A percentile compares a stretch with the other conserved stretches of the same genome.
phyloP scores from a whole-genome alignment of 495 filamentous ascomycete genomes.

The Trypethelium eluteriae region DNA sequence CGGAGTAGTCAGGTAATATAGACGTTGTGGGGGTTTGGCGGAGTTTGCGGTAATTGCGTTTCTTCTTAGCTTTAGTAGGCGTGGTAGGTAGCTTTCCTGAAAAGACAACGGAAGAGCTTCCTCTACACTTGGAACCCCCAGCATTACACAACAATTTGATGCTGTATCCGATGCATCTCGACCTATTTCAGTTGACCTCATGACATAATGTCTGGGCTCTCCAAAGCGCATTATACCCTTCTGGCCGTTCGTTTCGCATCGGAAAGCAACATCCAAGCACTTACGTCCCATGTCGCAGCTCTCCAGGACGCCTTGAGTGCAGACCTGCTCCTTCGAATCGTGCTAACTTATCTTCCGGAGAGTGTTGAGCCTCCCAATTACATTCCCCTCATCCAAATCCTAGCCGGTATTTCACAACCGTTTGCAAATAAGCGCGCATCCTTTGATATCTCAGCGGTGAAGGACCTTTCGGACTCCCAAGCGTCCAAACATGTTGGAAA shows the following conservation, averaged over 20 bases:
- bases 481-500: constrained; percentile 63
- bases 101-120: no score
- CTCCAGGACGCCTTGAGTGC: constrained; percentile 53
- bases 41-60: no score
- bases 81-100: no score
- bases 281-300: constrained; percentile 55
- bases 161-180: no score
- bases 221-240: constrained; percentile 53
- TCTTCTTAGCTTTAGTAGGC: no score
- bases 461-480: constrained; percentile 54
- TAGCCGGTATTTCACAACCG: neutral
- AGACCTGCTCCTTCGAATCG: constrained; percentile 66
- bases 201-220: constrained; percentile 34
- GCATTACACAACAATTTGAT: no score
- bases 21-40: no score
- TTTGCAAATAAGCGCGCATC: constrained; percentile 20
- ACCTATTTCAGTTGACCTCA: neutral
- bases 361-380: constrained; percentile 59
- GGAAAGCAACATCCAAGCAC: constrained; percentile 50
- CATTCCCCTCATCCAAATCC: constrained; percentile 45
- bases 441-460: constrained; percentile 54
- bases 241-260: constrained; percentile 56
- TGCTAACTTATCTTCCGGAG: constrained; percentile 81
- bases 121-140: no score
- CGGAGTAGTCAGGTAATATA: no score